phyloP scores from a whole-genome alignment of 345 rosid species.

The Combretum micranthum region DNA sequence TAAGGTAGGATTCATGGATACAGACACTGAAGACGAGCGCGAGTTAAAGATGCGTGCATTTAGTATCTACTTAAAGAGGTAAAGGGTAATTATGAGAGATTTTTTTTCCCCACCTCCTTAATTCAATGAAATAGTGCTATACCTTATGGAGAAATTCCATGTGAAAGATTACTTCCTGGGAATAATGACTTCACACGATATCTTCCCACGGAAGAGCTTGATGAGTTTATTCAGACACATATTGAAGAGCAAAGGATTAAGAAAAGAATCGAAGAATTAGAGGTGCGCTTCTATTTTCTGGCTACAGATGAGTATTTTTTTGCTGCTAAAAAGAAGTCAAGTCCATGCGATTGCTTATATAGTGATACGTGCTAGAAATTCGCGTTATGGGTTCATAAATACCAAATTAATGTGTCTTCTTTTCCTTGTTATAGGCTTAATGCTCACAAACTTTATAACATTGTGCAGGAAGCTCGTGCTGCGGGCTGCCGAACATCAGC shows the following conservation, averaged over 20 bases:
- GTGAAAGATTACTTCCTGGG: too few relatives aligned
- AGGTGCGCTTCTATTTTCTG: constrained; percentile 27
- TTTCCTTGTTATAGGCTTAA: too few relatives aligned
- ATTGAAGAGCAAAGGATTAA: constrained; percentile 62
- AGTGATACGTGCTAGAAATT: not conserved
- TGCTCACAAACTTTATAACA: not conserved
- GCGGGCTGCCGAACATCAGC: constrained; percentile 85
- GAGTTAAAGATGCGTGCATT: constrained; percentile 78
- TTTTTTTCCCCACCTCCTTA: too few relatives aligned
- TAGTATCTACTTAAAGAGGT: constrained; percentile 82
- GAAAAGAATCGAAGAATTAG: constrained; percentile 69
- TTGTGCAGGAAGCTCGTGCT: constrained; percentile 71
- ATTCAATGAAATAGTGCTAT: too few relatives aligned
- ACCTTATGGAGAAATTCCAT: too few relatives aligned
- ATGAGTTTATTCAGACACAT: constrained; percentile 61
- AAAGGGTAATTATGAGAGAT: constrained; percentile 42
- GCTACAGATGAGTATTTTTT: too few relatives aligned
- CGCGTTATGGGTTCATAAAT: not conserved
- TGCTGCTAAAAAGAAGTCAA: too few relatives aligned
- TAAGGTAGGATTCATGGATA: constrained; percentile 96
- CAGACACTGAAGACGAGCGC: constrained; percentile 76
- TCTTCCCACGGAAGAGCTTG: constrained; percentile 86
- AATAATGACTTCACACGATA: constrained; percentile 74
- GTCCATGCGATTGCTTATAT: too few relatives aligned
- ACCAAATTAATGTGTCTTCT: not conserved